These are phyloP conservation scores for Candida labiduridarum DNA, from an alignment of 1,139 yeast species.

Conservation along the genomic window DNA sequence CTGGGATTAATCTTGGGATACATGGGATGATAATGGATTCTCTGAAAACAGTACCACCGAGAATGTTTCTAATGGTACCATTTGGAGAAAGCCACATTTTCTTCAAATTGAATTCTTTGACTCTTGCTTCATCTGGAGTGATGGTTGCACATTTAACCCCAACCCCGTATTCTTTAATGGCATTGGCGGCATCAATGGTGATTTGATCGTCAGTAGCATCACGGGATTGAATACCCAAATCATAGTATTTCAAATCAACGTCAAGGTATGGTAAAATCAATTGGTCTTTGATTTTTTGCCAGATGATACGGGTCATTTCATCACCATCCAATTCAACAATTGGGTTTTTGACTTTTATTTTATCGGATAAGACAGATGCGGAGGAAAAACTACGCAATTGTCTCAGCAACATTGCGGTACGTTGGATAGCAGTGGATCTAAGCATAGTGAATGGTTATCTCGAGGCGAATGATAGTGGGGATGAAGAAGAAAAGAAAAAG, in stretches of 20 bases:
- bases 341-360: constrained; percentile 70
- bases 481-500: background rate
- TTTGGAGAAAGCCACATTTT: constrained; percentile 89
- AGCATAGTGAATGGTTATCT: constrained; percentile 12
- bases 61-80: constrained; percentile 79
- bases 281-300: constrained; percentile 73
- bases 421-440: constrained; percentile 16
- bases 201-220: constrained; percentile 74
- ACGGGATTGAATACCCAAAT: constrained; percentile 69
- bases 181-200: constrained; percentile 75
- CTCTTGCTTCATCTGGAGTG: constrained; percentile 84
- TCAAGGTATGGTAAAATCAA: constrained; percentile 72
- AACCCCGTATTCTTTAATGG: constrained; percentile 74
- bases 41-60: constrained; percentile 83
- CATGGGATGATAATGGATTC: constrained; percentile 80
- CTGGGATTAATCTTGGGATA: constrained; percentile 74
- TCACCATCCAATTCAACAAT: constrained; percentile 85
- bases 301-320: constrained; percentile 84
- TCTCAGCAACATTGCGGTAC: constrained; percentile 15
- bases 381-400: constrained; percentile 26
- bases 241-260: constrained; percentile 74
- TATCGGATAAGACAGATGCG: constrained; percentile 32
- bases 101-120: constrained; percentile 69
- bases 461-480: background rate
- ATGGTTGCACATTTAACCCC: constrained; percentile 87